Percentiles rank a stretch among this genome's conserved stretches.
These are phyloP conservation scores for Leptosphaerulina australis DNA, from an alignment of 2,329 filamentous ascomycete genomes.

Conservation along the genomic window DNA sequence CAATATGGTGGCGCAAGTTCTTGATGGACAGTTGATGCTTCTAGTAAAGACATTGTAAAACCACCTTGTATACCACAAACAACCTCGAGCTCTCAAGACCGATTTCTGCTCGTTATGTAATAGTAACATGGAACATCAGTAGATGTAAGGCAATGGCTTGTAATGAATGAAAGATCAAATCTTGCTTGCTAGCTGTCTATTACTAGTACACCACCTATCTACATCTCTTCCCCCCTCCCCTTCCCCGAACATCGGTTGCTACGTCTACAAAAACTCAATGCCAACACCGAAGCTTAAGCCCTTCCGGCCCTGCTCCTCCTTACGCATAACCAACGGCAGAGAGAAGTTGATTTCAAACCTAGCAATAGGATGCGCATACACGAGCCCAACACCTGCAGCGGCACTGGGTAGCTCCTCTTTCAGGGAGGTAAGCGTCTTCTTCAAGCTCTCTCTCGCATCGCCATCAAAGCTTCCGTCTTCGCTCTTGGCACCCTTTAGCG, in stretches of 20 bases:
- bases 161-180: too few relatives aligned
- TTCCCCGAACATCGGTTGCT: too few relatives aligned
- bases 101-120: too few relatives aligned
- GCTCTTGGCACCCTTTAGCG: slow-evolving; percentile 62
- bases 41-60: too few relatives aligned
- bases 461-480: slow-evolving; percentile 52
- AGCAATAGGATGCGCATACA: slow-evolving; percentile 93
- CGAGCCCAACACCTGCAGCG: slow-evolving; percentile 84
- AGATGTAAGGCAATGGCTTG: too few relatives aligned
- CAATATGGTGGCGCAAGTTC: slow-evolving; percentile 43
- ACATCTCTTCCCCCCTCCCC: background rate
- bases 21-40: slow-evolving; percentile 63
- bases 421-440: slow-evolving; percentile 60
- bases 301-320: slow-evolving; percentile 86
- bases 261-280: slow-evolving; percentile 82
- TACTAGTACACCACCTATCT: slow-evolving; percentile 17
- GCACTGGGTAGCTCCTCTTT: slow-evolving; percentile 79
- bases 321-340: slow-evolving; percentile 79
- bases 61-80: too few relatives aligned
- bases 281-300: slow-evolving; percentile 95
- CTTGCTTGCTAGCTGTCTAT: slow-evolving; percentile 9
- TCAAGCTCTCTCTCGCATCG: slow-evolving; percentile 50
- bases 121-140: too few relatives aligned
- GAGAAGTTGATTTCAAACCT: slow-evolving; percentile 96
- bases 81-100: too few relatives aligned